A percentile compares a stretch with the other conserved stretches of the same genome.
phyloP scores from a whole-genome alignment of 768 basidiomycete genomes.

The Rhizopogon sp. region DNA sequence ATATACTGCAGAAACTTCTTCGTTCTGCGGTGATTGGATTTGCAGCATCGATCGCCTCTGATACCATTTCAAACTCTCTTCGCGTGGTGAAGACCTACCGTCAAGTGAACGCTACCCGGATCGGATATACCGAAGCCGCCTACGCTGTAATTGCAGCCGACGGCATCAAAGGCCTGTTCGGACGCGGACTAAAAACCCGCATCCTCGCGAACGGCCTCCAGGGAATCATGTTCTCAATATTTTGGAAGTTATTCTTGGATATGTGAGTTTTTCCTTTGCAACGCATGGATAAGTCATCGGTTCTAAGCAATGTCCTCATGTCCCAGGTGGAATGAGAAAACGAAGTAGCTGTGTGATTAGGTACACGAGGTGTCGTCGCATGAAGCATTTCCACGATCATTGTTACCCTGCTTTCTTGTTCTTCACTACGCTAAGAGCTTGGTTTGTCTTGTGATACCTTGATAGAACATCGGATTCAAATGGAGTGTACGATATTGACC shows the following conservation, averaged over 20 bases:
- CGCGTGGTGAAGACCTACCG: slow-evolving; percentile 95
- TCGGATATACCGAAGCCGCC: slow-evolving; percentile 78
- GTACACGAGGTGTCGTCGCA: too few species aligned
- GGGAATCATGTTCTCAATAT: slow-evolving; percentile 82
- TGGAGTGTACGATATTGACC: background rate
- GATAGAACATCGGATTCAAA: background rate
- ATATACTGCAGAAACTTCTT: slow-evolving; percentile 49
- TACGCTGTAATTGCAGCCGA: slow-evolving; percentile 70
- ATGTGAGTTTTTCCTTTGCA: slow-evolving; percentile 47
- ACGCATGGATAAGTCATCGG: background rate
- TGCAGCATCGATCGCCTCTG: slow-evolving; percentile 77
- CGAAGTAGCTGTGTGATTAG: slow-evolving; percentile 1
- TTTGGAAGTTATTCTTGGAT: slow-evolving; percentile 91
- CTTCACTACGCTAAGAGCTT: background rate
- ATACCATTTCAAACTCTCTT: slow-evolving; percentile 82
- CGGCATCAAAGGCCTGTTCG: slow-evolving; percentile 77
- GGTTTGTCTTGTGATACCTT: background rate
- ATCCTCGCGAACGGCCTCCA: slow-evolving; percentile 90
- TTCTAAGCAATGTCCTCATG: background rate
- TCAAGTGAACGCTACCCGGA: slow-evolving; percentile 79
- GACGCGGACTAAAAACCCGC: slow-evolving; percentile 85
- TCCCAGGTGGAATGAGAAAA: slow-evolving; percentile 32
- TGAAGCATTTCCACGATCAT: background rate
- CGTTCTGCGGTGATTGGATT: slow-evolving; percentile 94
- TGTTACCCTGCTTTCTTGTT: background rate